A percentile compares a stretch with the other conserved stretches of the same genome.
Evolutionary conservation across 75 land plant genomes (phyloP).

Genomic region (Larix kaempferi): DNA sequence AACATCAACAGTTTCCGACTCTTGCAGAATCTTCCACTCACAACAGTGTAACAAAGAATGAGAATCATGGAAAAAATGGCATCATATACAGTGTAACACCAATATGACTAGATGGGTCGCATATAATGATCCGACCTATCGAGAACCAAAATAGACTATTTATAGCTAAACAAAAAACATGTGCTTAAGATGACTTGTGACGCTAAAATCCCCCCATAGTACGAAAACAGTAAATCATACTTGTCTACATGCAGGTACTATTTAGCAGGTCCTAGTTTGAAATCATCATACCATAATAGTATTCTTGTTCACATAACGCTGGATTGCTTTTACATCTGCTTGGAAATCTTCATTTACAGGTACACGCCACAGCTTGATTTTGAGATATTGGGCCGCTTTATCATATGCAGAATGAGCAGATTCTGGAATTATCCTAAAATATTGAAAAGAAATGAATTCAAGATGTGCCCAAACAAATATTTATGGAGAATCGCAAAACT

Average conservation of each 20-base stretch:
- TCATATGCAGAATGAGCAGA: constrained; percentile 99
- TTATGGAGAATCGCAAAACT: not conserved
- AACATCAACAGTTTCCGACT: not conserved
- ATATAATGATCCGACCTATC: too few relatives aligned
- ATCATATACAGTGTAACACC: too few relatives aligned
- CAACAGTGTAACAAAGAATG: too few relatives aligned
- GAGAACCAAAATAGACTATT: not conserved
- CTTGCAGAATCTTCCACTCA: too few relatives aligned
- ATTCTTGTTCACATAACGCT: constrained; percentile 65
- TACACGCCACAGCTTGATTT: constrained; percentile 84
- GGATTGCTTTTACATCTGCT: constrained; percentile 78
- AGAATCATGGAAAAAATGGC: too few relatives aligned
- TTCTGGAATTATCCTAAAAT: constrained; percentile 79
- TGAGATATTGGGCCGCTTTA: constrained; percentile 96
- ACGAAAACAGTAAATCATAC: constrained; percentile 1
- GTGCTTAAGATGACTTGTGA: not conserved
- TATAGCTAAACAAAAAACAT: not conserved
- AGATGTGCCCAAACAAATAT: constrained; percentile 1
- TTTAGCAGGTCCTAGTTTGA: not conserved
- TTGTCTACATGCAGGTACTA: not conserved
- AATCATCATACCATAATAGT: constrained; percentile 73
- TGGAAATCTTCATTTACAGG: constrained; percentile 72
- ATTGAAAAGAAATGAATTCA: not conserved
- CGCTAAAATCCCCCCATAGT: constrained; percentile 3
- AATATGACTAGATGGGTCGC: too few relatives aligned